A percentile compares a stretch with the other conserved stretches of the same genome.
Conservation (phyloP, 148 eudicot species). For the Simmondsia chinensis region DNA sequence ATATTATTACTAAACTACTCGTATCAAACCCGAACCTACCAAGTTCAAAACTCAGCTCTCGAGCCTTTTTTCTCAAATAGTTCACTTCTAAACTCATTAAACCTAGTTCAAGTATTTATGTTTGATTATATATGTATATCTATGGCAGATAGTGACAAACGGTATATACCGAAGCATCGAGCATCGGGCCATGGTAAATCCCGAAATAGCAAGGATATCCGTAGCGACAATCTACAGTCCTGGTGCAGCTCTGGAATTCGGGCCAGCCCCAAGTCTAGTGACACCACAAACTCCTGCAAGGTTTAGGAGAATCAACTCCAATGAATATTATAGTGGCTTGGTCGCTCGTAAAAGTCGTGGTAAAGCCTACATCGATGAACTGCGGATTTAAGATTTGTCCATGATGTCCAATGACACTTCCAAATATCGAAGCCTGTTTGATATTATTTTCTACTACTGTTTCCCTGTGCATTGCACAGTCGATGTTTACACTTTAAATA, state of each 20-base stretch:
- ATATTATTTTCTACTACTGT: too few relatives aligned
- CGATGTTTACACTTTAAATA: too few relatives aligned
- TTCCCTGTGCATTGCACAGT: too few relatives aligned
- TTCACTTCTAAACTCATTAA: too few relatives aligned
- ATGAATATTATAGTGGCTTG: constrained; percentile 9
- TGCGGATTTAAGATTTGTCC: constrained; percentile 4
- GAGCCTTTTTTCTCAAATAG: too few relatives aligned
- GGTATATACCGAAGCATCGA: constrained; percentile 26
- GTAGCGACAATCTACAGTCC: constrained; percentile 24
- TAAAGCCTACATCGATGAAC: constrained; percentile 17
- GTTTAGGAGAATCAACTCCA: constrained; percentile 1
- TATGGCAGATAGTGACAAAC: constrained; percentile 17
- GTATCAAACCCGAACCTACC: too few relatives aligned
- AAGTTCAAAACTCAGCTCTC: too few relatives aligned
- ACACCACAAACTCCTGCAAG: constrained; percentile 8
- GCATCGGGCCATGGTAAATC: constrained; percentile 20
- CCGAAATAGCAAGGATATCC: constrained; percentile 19
- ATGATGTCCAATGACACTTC: too few relatives aligned
- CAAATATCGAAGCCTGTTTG: too few relatives aligned
- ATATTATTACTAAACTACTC: too few relatives aligned
- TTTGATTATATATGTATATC: neutral
- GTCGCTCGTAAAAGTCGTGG: constrained; percentile 7
- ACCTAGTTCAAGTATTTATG: too few relatives aligned
- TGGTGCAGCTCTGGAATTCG: neutral
- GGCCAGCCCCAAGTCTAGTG: constrained; percentile 14